Evolutionary conservation across 2,329 filamentous ascomycete species (phyloP).

Genomic region (Alternaria rosae): DNA sequence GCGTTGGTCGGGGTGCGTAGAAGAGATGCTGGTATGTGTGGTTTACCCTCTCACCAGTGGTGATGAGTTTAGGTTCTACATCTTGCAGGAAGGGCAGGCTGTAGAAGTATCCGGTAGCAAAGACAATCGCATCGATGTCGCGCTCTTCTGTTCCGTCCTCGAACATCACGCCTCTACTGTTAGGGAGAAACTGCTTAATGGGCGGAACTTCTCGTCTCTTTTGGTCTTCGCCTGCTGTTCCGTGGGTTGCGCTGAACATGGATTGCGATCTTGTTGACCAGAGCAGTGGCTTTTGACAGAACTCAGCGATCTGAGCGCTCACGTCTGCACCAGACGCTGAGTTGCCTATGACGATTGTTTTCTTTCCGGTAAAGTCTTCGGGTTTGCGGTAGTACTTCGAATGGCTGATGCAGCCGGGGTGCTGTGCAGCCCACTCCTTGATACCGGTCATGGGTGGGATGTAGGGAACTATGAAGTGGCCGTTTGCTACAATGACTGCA

Average conservation of each 20-base stretch:
- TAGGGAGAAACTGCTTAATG: constrained; percentile 62
- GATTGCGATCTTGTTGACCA: constrained; percentile 32
- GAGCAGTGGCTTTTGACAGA: constrained; percentile 68
- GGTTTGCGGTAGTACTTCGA: constrained; percentile 81
- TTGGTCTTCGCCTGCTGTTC: constrained; percentile 33
- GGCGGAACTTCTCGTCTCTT: constrained; percentile 64
- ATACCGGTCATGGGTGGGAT: constrained; percentile 54
- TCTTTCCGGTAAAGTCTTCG: constrained; percentile 68
- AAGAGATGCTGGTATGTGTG: constrained; percentile 83
- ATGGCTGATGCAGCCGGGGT: constrained; percentile 54
- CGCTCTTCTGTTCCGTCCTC: constrained; percentile 69
- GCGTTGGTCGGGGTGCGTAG: constrained; percentile 75
- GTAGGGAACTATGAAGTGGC: constrained; percentile 58
- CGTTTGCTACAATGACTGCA: constrained; percentile 57
- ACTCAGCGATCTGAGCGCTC: constrained; percentile 72
- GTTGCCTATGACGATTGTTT: constrained; percentile 84
- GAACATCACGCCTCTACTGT: constrained; percentile 70
- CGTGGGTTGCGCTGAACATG: constrained; percentile 24
- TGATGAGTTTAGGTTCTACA: constrained; percentile 65
- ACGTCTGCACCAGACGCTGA: constrained; percentile 87
- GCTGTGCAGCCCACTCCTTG: constrained; percentile 48
- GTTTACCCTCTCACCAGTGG: constrained; percentile 72
- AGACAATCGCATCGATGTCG: constrained; percentile 78
- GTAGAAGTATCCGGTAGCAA: constrained; percentile 90
- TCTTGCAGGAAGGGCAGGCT: constrained; percentile 76